Base-by-base conservation (phyloP, 164 flowering plant species). In the Akebia trifoliata region DNA sequence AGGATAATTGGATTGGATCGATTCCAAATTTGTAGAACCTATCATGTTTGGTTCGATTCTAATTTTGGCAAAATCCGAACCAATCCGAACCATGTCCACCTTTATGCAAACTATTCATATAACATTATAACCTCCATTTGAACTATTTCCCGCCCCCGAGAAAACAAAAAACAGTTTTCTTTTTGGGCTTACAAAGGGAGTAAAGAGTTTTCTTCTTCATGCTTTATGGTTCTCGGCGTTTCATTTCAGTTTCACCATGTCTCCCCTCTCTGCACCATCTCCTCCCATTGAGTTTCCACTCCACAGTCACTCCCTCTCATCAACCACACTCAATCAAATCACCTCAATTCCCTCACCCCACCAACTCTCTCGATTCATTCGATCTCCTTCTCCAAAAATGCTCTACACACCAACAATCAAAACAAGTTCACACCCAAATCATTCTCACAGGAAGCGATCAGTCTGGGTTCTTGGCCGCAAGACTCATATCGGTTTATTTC, bases 391-490 rank as follows among this genome's bases (percentile, higher is more conserved):
- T 88, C 46, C 69, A 34, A 29, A 61, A 55, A 50, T 81, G 82
- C 75, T 26, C 59, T 25, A 51, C 70, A 4, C 0, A 43, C 25
- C 64, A 42, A 2, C 84, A 72, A 6, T 10, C 48, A 61, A 61
- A 64, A 56, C 84, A 76, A 68, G 31, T 77, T 18, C 91, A 88
- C 50, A 30, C 79, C 25, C 83, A 72, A 30, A 69, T 78, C 60
- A 35, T 84, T 34, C 32, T 63, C 53, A 53, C 71, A n/a, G 76
- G 73, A 24, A 26, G 48, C 18, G 29, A 36, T 39, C 48, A 43
- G 14, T 70, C 78, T 9, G 71, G 74, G n/a, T 90, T 83, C 70
- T 70, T 87, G 71, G 65, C 78, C 2, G 73, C 91, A 6, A 68
- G 77, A 10, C 73, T 84, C 29, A 56, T 86, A 4, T 65, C 89